Evolutionary conservation across 179 eudicot genomes (phyloP), one percentile per base, ranked within the genome.

Genomic region (Actinidia arguta): DNA sequence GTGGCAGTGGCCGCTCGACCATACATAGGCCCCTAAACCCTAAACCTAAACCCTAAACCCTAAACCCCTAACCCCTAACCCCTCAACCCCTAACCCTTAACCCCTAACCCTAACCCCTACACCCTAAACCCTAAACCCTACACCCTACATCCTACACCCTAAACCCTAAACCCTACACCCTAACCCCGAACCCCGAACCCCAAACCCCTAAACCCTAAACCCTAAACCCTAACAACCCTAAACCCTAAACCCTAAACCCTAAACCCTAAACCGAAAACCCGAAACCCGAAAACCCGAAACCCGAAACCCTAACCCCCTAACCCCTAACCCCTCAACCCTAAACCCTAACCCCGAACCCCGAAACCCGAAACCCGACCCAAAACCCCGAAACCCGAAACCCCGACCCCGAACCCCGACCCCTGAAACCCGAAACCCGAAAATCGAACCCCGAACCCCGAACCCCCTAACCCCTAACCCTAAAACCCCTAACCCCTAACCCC

Each of bases 11-110:
- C n/a, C 79, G 67, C 68, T 31, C 56, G 58, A 56, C 79, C 79
- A 50, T 31, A 76, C 56, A 56, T n/a, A n/a, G n/a, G n/a, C n/a
- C 62, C 62, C 62, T 20, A 61, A 63, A 78, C 64, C 81, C 72
- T 78, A 78, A 78, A 78, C 81, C 81, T 54, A 61, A 78, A 78
- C 81, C 81, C 81, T 42, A 46, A 78, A 78, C 71, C 81, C 62
- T 14, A 56, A 56, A 58, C 24, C 62, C 62, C 59, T 0, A 54
- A 54, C 11, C 59, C 59, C 59, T 50, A 6, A 18, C 62, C 27
- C 80, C 27, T 22, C 4, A 62, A 58, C 27, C 72, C 58, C 14
- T 4, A 78, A 61, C 11, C 76, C 58, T 18, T 0, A 73, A 73
- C 24, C 56, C 76, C 20, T 5, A 58, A 58, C 17, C 63, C 63